Evolutionary conservation across 495 filamentous ascomycete genomes (phyloP).

Genomic region (Astrocystis sublimbata): DNA sequence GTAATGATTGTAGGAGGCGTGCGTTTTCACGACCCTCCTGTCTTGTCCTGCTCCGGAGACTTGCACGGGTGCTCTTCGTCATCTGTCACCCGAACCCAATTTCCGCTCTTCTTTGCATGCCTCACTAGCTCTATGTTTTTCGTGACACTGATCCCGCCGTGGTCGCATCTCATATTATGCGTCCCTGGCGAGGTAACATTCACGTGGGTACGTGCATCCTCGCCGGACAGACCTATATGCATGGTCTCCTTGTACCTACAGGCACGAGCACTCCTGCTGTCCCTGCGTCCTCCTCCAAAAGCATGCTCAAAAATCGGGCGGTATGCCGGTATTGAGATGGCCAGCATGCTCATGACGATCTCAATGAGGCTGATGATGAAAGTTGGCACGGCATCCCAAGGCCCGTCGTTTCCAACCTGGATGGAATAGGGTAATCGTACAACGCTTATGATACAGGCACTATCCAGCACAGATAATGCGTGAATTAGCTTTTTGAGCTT

Average conservation of each 20-base stretch:
- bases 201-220: neutral
- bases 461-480: neutral
- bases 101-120: conserved; percentile 17
- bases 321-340: conserved; percentile 21
- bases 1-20: neutral
- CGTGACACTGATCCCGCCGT: conserved; percentile 18
- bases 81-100: conserved; percentile 21
- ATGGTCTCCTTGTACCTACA: conserved; percentile 9
- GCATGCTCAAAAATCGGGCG: conserved; percentile 12
- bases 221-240: conserved; percentile 9
- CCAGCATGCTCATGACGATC: conserved; percentile 16
- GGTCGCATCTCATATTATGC: conserved; percentile 4
- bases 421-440: conserved; percentile 17
- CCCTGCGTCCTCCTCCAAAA: neutral
- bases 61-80: conserved; percentile 15
- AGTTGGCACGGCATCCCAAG: conserved; percentile 13
- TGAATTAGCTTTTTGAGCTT: neutral
- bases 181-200: conserved; percentile 13
- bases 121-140: conserved; percentile 23
- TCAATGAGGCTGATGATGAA: conserved; percentile 13
- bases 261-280: neutral
- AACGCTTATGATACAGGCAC: conserved; percentile 18
- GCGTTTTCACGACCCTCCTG: neutral
- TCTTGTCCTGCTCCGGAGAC: neutral
- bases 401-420: conserved; percentile 12